phyloP scores from a whole-genome alignment of 345 rosid species.

The Raphanus sativus region DNA sequence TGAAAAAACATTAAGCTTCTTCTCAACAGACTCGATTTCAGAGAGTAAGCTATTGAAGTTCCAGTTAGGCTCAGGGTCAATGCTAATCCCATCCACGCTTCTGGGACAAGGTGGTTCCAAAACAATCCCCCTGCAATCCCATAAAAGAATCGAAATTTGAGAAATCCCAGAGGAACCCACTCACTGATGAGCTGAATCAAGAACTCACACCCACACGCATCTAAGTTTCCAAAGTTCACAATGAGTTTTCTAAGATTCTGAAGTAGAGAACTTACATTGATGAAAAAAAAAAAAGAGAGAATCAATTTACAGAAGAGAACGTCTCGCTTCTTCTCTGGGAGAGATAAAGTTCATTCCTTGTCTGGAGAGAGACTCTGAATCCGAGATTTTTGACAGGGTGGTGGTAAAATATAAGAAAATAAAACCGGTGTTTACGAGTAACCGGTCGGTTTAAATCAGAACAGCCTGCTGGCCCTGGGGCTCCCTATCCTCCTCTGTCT shows the following conservation, averaged over 20 bases:
- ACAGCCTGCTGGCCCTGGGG: no score
- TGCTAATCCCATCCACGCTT: constrained; percentile 53
- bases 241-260: background rate
- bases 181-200: background rate
- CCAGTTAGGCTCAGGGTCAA: constrained; percentile 86
- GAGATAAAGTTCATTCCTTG: background rate
- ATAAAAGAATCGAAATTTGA: background rate
- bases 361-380: background rate
- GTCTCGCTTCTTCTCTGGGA: background rate
- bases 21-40: constrained; percentile 67
- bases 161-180: background rate
- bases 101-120: constrained; percentile 64
- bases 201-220: background rate
- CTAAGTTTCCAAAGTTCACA: background rate
- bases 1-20: constrained; percentile 54
- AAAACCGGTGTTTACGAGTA: background rate
- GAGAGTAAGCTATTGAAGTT: constrained; percentile 53
- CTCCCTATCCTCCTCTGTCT: no score
- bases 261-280: constrained; percentile 25
- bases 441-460: constrained; percentile 1
- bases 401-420: background rate
- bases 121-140: constrained; percentile 54
- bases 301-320: background rate
- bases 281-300: background rate
- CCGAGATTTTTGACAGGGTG: background rate